Evolutionary conservation across 1,139 yeast genomes (phyloP).

Genomic region (Kodamaea anthophila): DNA sequence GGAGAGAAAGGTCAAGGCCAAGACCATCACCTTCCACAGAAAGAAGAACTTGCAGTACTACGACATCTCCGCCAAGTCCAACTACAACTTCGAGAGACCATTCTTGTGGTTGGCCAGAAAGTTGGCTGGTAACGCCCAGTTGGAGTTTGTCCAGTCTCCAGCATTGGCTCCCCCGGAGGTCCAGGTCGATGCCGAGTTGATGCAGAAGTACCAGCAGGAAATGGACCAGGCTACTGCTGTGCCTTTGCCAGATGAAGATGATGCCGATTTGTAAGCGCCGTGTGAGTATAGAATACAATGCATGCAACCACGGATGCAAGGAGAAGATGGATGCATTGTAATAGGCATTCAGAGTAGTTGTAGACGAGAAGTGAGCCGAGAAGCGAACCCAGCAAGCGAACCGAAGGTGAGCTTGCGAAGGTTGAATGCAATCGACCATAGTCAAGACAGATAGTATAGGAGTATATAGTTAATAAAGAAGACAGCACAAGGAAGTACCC

Average conservation of each 20-base stretch:
- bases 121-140: constrained; percentile 95
- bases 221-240: constrained; percentile 99
- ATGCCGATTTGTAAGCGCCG: constrained; percentile 81
- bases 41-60: constrained; percentile 99
- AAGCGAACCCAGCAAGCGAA: too few species aligned
- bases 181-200: constrained; percentile 89
- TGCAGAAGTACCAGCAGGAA: constrained; percentile 98
- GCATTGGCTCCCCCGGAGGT: constrained; percentile 99
- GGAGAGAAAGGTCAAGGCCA: constrained; percentile 99
- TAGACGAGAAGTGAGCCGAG: too few species aligned
- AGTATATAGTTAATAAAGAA: constrained; percentile 3
- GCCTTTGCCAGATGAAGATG: constrained; percentile 99
- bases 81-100: constrained; percentile 99
- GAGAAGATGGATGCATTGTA: too few species aligned
- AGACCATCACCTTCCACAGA: constrained; percentile 99
- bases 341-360: too few species aligned
- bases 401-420: too few species aligned
- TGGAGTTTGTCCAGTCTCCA: constrained; percentile 98
- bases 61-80: constrained; percentile 98
- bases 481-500: too few species aligned
- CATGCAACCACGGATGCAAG: too few species aligned
- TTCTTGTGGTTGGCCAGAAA: constrained; percentile 99
- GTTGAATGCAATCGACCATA: too few species aligned
- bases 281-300: too few species aligned
- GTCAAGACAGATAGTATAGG: too few species aligned